Percentiles rank a stretch among this genome's conserved stretches.
Conservation (phyloP, 352 stramenopile genomes). For the Pythium phragmitis region DNA sequence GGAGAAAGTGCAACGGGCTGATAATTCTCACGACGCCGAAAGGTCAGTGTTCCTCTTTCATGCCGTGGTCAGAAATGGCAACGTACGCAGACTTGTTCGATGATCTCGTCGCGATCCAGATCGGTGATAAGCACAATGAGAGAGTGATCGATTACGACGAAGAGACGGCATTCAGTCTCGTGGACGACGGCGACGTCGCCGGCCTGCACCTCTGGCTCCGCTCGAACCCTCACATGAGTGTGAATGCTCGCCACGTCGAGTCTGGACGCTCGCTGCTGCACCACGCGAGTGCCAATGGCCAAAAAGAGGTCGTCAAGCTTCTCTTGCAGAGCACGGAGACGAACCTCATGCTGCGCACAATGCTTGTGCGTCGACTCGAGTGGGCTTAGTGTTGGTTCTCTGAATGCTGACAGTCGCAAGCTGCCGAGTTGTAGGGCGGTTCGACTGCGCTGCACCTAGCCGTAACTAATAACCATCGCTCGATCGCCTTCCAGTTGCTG, state of each 20-base stretch:
- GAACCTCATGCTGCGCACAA: constrained; percentile 59
- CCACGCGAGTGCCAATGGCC: constrained; percentile 51
- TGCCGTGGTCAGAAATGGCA: constrained; percentile 16
- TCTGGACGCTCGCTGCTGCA: constrained; percentile 60
- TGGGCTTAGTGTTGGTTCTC: background rate
- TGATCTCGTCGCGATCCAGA: constrained; percentile 38
- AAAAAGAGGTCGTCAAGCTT: constrained; percentile 54
- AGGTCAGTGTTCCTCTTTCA: background rate
- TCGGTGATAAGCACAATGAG: background rate
- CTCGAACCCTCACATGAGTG: constrained; percentile 15
- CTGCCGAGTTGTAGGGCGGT: constrained; percentile 39
- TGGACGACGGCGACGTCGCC: constrained; percentile 32
- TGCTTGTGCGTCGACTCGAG: constrained; percentile 42
- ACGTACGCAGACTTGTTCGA: constrained; percentile 43
- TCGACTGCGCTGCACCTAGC: constrained; percentile 63
- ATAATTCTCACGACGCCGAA: background rate
- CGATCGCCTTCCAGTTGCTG: constrained; percentile 66
- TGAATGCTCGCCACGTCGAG: constrained; percentile 39
- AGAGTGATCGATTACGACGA: constrained; percentile 1
- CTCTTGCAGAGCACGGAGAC: constrained; percentile 43
- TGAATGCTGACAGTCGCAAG: too few relatives aligned
- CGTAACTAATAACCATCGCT: constrained; percentile 52
- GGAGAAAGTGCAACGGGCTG: background rate
- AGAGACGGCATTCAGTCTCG: constrained; percentile 30
- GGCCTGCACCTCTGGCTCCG: constrained; percentile 28